Evolutionary conservation across 2,329 filamentous ascomycete genomes (phyloP), one percentile per base, ranked within the genome.

Genomic region (Acephala macrosclerotiorum): DNA sequence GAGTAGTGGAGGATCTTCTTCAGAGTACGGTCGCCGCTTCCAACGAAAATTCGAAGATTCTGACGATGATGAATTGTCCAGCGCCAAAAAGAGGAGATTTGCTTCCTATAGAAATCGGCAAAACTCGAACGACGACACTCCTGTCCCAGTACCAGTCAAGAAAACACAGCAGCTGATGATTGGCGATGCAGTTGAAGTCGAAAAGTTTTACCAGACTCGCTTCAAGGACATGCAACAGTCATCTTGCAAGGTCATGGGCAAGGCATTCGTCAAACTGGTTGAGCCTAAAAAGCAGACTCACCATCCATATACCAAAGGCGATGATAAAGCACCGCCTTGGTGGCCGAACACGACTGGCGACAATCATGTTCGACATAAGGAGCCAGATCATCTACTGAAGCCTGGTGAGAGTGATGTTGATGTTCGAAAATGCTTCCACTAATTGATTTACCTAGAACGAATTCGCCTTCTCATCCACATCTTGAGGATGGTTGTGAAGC

Each of bases 221-320:
- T 88, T 93, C 74, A 87, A 85, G 68, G 85, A 85, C 65, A 85
- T 90, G 70, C 90, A 93, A 72, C 91, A 94, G 72, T 85, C 87
- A 1, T 86, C 88, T 7, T 90, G 89, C 78, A 93, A 93, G 77
- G 80, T 89, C 29, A 88, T 93, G 60, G 88, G 88, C 38, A 94
- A 93, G 75, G 89, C 87, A 12, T 93, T 91, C 87, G 88, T 94
- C 66, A 92, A 92, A 74, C 83, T 87, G 1, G 87, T 93, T 1
- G 90, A 91, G 71, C 91, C 91, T 0, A 92, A 91, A 78, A 94
- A 94, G 77, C 91, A 93, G 76, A 89, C 89, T 0, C 89, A 86
- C 20, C 88, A 91, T 71, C 91, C 91, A 0, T 94, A 94, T 73
- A 91, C 88, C 1, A 82, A 83, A n/a, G 85, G 84, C 36, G 84